Evolutionary conservation across 2,329 filamentous ascomycete species (phyloP).

Genomic region (Penicillium sp.): DNA sequence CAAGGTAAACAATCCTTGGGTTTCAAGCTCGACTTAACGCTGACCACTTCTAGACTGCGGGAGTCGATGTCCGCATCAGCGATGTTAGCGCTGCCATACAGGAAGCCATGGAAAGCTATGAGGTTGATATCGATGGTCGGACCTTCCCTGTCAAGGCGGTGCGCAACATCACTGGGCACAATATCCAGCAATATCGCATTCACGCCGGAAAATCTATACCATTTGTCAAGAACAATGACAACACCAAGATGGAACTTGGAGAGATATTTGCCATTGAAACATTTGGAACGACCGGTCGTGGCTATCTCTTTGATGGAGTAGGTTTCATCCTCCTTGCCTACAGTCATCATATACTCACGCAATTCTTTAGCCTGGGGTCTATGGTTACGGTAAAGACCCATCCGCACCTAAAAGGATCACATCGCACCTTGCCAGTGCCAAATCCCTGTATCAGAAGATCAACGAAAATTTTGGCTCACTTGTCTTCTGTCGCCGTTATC

Average conservation of each 20-base stretch:
- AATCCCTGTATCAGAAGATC: slow-evolving; percentile 58
- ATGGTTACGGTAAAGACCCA: slow-evolving; percentile 52
- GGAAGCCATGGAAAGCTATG: slow-evolving; percentile 63
- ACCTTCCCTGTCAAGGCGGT: slow-evolving; percentile 57
- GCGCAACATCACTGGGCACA: slow-evolving; percentile 56
- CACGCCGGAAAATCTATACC: slow-evolving; percentile 59
- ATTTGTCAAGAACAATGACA: slow-evolving; percentile 53
- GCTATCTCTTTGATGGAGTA: slow-evolving; percentile 51
- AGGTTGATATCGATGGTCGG: slow-evolving; percentile 55
- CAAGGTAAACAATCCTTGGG: slow-evolving; percentile 31
- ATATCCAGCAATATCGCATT: slow-evolving; percentile 56
- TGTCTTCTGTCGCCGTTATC: slow-evolving; percentile 62
- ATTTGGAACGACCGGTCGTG: slow-evolving; percentile 57
- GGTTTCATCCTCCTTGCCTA: slow-evolving; percentile 10
- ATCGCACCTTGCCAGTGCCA: slow-evolving; percentile 54
- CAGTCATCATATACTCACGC: not conserved
- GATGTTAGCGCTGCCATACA: slow-evolving; percentile 60
- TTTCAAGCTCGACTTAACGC: not conserved
- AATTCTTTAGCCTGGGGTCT: slow-evolving; percentile 47
- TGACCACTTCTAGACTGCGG: slow-evolving; percentile 45
- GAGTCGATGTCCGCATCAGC: slow-evolving; percentile 55
- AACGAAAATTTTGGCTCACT: slow-evolving; percentile 63
- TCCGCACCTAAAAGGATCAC: slow-evolving; percentile 37
- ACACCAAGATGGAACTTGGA: slow-evolving; percentile 59
- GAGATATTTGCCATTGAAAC: slow-evolving; percentile 61